These are phyloP conservation scores for Obba rivulosa DNA, from an alignment of 768 basidiomycete species.

Conservation along the genomic window DNA sequence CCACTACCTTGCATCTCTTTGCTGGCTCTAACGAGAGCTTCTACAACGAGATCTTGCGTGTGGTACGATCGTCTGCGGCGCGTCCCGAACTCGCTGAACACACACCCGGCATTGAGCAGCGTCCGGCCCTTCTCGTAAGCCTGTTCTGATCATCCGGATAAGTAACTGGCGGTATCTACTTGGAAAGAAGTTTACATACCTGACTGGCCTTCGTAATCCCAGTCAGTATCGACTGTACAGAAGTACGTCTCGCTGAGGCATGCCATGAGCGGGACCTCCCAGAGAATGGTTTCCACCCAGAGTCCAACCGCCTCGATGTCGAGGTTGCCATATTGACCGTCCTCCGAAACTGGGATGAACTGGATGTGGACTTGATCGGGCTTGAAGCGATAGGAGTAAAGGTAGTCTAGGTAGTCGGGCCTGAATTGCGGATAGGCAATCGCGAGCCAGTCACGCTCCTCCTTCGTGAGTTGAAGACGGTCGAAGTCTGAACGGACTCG, in stretches of 20 bases:
- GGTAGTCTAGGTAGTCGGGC: constrained; percentile 68
- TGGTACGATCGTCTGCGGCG: constrained; percentile 70
- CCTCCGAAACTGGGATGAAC: constrained; percentile 55
- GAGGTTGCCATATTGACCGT: constrained; percentile 49
- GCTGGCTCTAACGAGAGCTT: constrained; percentile 60
- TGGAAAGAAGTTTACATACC: too few species aligned
- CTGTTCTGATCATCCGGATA: constrained; percentile 39
- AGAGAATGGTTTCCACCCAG: constrained; percentile 85
- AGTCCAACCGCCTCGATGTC: constrained; percentile 69
- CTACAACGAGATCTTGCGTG: constrained; percentile 74
- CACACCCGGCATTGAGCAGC: constrained; percentile 59
- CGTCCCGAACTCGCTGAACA: constrained; percentile 85
- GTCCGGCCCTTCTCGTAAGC: constrained; percentile 68
- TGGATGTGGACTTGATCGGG: constrained; percentile 64
- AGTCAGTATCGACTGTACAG: constrained; percentile 65
- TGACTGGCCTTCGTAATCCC: constrained; percentile 79
- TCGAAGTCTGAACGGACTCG: constrained; percentile 50
- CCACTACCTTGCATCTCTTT: constrained; percentile 46
- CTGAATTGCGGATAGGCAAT: constrained; percentile 71
- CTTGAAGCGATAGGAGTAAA: constrained; percentile 63
- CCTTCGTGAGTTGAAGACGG: constrained; percentile 48
- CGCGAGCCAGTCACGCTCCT: constrained; percentile 66
- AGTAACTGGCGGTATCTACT: too few species aligned
- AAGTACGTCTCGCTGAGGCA: constrained; percentile 90
- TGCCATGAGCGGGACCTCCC: constrained; percentile 96